Conservation (phyloP, 2,329 filamentous ascomycete genomes). For the Xylaria arbuscula region DNA sequence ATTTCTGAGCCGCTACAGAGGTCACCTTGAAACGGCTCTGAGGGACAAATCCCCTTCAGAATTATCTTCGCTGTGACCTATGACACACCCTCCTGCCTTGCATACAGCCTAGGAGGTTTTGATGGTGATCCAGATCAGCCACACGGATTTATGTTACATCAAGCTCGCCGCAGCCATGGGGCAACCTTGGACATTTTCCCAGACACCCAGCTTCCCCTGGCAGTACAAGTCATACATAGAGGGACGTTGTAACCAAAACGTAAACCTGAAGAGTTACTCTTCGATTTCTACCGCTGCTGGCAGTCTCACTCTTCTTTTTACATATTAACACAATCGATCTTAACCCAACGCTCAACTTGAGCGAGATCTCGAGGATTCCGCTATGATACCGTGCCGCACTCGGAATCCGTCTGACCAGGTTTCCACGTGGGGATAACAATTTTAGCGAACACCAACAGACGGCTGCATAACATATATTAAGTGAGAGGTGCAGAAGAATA, state of each 20-base stretch:
- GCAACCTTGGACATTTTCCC: constrained; percentile 3
- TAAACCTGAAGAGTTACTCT: constrained; percentile 15
- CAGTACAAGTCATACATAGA: constrained; percentile 23
- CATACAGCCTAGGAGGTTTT: constrained; percentile 12
- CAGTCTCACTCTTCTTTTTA: constrained; percentile 9
- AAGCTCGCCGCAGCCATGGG: constrained; percentile 10
- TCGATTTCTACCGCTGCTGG: constrained; percentile 6
- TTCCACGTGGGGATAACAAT: constrained; percentile 20
- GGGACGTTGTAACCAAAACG: constrained; percentile 3
- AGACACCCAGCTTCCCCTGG: constrained; percentile 16
- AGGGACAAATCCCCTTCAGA: constrained; percentile 12
- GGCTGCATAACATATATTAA: constrained; percentile 2
- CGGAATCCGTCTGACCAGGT: constrained; percentile 13
- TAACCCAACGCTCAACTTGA: constrained; percentile 2
- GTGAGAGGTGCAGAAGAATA: constrained; percentile 1
- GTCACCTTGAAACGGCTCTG: constrained; percentile 33
- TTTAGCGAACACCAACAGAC: background rate
- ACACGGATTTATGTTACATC: constrained; percentile 23
- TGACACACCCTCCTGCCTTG: constrained; percentile 22
- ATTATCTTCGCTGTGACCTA: constrained; percentile 11
- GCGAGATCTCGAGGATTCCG: background rate
- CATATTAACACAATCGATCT: background rate
- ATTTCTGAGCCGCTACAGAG: constrained; percentile 2
- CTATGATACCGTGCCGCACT: constrained; percentile 17
- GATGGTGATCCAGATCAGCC: constrained; percentile 16